Conservation (phyloP, 257 asterid species). For the Solanum habrochaites region DNA sequence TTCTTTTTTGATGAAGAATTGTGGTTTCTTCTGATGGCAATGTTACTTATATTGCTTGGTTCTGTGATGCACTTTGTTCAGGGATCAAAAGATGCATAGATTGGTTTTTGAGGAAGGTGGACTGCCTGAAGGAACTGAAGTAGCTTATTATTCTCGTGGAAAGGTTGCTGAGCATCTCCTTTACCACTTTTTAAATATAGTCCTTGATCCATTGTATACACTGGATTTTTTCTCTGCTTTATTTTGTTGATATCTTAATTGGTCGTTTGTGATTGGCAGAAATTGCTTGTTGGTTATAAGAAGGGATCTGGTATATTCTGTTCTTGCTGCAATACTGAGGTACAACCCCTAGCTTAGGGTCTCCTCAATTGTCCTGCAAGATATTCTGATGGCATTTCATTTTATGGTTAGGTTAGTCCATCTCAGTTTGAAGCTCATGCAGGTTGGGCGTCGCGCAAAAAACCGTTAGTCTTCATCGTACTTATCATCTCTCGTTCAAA, state of each 20-base stretch:
- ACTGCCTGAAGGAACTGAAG: constrained; percentile 92
- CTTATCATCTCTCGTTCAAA: constrained; percentile 1
- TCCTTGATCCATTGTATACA: neutral
- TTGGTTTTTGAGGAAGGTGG: constrained; percentile 86
- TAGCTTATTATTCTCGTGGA: constrained; percentile 86
- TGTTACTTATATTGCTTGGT: neutral
- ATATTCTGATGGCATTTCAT: constrained; percentile 10
- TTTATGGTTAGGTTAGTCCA: constrained; percentile 79
- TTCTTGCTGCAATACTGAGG: constrained; percentile 82
- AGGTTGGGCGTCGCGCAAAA: constrained; percentile 95
- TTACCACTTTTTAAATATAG: neutral
- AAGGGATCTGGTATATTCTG: constrained; percentile 84
- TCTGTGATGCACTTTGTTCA: constrained; percentile 14
- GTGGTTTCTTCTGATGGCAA: neutral
- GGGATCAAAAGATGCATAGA: constrained; percentile 93
- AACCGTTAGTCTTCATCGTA: constrained; percentile 58
- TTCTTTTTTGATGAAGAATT: neutral
- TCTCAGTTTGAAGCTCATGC: constrained; percentile 98
- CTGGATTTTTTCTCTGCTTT: neutral
- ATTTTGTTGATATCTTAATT: constrained; percentile 6
- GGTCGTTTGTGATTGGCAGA: constrained; percentile 30
- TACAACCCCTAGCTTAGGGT: constrained; percentile 16
- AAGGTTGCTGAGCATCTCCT: constrained; percentile 42
- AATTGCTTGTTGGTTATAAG: constrained; percentile 84
- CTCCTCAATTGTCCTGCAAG: neutral